Evolutionary conservation across 352 stramenopile species (phyloP).

Genomic region (Phytophthora podocarpi): DNA sequence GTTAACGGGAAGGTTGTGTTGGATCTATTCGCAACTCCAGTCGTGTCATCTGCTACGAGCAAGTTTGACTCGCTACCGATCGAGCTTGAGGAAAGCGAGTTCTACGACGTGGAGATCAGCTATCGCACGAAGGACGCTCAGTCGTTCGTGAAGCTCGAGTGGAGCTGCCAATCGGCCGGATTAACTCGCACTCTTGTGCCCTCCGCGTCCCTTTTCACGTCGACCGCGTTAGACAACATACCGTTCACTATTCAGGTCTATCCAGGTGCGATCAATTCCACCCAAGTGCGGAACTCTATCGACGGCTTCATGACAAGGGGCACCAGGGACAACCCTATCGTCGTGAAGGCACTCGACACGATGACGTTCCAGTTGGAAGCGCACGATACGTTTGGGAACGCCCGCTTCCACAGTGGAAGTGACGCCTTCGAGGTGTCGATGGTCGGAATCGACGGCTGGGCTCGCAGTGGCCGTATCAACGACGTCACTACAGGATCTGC

Average conservation of each 20-base stretch:
- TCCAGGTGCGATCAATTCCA: conserved; percentile 69
- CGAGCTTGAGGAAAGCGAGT: conserved; percentile 37
- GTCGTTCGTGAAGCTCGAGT: conserved; percentile 86
- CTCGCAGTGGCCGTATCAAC: conserved; percentile 85
- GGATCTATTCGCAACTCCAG: conserved; percentile 33
- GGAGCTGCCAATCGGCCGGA: conserved; percentile 50
- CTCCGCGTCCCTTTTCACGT: conserved; percentile 42
- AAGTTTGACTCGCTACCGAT: conserved; percentile 32
- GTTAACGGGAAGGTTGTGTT: conserved; percentile 77
- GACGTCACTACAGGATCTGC: conserved; percentile 55
- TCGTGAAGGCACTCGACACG: conserved; percentile 49
- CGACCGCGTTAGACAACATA: conserved; percentile 46
- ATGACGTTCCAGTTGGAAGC: conserved; percentile 85
- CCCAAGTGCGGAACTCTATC: conserved; percentile 63
- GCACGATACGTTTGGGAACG: conserved; percentile 78
- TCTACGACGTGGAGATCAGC: conserved; percentile 84
- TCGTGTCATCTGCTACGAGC: conserved; percentile 31
- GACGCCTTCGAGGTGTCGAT: conserved; percentile 87
- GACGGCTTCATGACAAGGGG: conserved; percentile 55
- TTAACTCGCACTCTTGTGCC: conserved; percentile 30
- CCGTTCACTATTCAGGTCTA: conserved; percentile 75
- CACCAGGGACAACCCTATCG: conserved; percentile 18
- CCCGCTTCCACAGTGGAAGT: conserved; percentile 85
- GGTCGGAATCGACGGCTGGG: conserved; percentile 85
- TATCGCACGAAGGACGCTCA: conserved; percentile 86